These are phyloP conservation scores for Asparagopsis taxiformis DNA, from an alignment of 31 red algal species.

Conservation along the genomic window DNA sequence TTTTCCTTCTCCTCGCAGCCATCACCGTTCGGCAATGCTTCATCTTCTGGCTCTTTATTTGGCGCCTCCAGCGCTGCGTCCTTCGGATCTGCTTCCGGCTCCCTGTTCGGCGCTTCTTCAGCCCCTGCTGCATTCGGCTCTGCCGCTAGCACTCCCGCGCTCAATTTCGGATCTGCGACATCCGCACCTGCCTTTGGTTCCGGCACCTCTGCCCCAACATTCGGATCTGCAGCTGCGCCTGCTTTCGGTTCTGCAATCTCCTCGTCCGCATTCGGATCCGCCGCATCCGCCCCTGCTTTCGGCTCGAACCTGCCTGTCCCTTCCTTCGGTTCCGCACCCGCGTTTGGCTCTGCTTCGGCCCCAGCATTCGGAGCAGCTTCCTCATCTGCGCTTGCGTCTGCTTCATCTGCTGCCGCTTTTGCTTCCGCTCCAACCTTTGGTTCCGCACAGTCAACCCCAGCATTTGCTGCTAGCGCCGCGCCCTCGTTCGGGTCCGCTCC, in stretches of 20 bases:
- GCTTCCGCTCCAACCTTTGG: neutral
- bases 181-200: too few relatives aligned
- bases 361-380: neutral
- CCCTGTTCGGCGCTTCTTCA: conserved; percentile 4
- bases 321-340: conserved; percentile 5
- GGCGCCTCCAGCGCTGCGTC: neutral
- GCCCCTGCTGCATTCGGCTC: neutral
- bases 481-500: too few relatives aligned
- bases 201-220: too few relatives aligned
- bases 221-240: too few relatives aligned
- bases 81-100: neutral
- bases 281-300: neutral
- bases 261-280: neutral
- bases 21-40: too few relatives aligned
- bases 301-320: neutral
- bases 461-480: neutral
- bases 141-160: neutral
- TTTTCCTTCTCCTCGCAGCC: conserved; percentile 5
- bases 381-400: neutral
- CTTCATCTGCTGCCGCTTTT: neutral
- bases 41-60: neutral
- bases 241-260: conserved; percentile 3
- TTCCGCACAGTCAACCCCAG: neutral
- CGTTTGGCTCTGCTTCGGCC: neutral
- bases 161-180: too few relatives aligned